Evolutionary conservation across 2,329 filamentous ascomycete species (phyloP), one percentile per base, ranked within the genome.

Genomic region (Penicillium hordei): DNA sequence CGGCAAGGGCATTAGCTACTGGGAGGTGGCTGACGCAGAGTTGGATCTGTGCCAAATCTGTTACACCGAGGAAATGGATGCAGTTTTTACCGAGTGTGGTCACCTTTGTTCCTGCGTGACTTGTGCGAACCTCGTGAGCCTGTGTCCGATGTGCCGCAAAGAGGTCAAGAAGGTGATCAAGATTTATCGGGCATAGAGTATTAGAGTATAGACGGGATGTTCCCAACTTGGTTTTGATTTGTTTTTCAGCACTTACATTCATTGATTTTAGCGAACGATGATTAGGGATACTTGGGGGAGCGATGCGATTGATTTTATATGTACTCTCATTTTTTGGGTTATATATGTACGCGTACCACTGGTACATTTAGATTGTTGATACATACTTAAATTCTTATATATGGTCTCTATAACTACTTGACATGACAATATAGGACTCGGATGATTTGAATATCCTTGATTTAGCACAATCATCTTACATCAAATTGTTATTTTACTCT

Each of bases 51-150:
- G 85, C 68, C 79, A 83, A 56, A 86, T 88, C 57, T 88, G 85
- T 75, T 87, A 83, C 70, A 80, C 82, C n/a, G 79, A 81, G 44
- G 80, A 81, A 42, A 82, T 84, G 53, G 82, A 85, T 59, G 82
- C 83, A 5, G 78, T 84, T 7, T 86, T 88, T 68, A 84, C 83
- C 63, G 83, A 85, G 61, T 88, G 85, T 62, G 85, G 85, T 0
- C 85, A 88, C 65, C 82, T 87, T 19, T 81, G 85, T 45, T 82
- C 84, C 4, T 88, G 85, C 61, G 73, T 83, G 57, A 74, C 74
- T n/a, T 88, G 85, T 66, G 85, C 85, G 13, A 77, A 77, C 50
- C 79, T 83, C 66, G 80, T 87, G 31, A 82, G 85, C 55, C 76
- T 75, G 49, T 88, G 85, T 63, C 85, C 85, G 1, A 82, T 87